Evolutionary conservation across 768 basidiomycete species (phyloP), one percentile per base, ranked within the genome.

Genomic region (Boletellus sp.): DNA sequence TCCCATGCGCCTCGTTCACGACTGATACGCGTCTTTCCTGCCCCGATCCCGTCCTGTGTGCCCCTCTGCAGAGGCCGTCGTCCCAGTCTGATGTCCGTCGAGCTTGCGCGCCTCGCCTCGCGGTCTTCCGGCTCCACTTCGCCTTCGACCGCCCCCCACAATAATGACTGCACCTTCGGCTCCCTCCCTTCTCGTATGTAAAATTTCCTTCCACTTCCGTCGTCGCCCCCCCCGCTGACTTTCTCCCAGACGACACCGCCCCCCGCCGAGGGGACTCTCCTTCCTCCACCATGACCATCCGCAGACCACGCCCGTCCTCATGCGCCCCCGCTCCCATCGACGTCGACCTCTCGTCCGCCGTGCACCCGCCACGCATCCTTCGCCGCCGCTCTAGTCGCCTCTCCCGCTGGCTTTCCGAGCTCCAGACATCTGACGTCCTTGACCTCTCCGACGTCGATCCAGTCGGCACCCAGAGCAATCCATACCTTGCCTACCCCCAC

Each of bases 361-460:
- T 34, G 9, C 17, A 34, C 38, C 28, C 53, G 5, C 16, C 51
- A 0, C 37, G 34, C n/a, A 47, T 52, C 9, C 54, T 72, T 52
- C 66, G 63, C 16, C 71, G 69, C 17, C 69, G 70, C 33, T 68
- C 73, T 15, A 73, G 70, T 53, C 74, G 64, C 45, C 57, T 76
- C 35, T 71, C 74, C 33, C 70, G 62, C n/a, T 78, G 76, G 76
- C 66, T 78, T 16, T 63, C 59, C 3, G 76, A 77, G 19, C 70
- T 75, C 45, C 71, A 69, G 47, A 43, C 59, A 10, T 43, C 55
- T n/a, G 60, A 59, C 28, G 43, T 55, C 33, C 44, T 55, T 24
- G 55, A 58, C 50, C 50, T 60, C 33, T 55, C 53, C 10, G 49
- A 65, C 31, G 55, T 56, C 34, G 61, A 62, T 45, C 61, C 57